A percentile compares a stretch with the other conserved stretches of the same genome.
phyloP scores from a whole-genome alignment of 2,329 filamentous ascomycete species.

The Fusarium sp. region DNA sequence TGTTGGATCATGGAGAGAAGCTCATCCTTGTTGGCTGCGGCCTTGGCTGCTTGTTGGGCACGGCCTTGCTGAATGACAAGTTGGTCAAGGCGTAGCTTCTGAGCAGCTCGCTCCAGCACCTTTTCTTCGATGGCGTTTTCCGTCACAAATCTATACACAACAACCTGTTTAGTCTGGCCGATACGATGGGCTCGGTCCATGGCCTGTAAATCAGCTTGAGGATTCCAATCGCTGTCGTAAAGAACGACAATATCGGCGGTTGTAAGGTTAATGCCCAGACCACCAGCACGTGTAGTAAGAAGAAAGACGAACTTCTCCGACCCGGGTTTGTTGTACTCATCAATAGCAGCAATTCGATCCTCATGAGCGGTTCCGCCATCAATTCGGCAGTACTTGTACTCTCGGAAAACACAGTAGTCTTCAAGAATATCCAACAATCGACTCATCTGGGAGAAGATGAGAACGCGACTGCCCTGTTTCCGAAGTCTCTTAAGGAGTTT shows the following conservation, averaged over 20 bases:
- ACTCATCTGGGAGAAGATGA: constrained; percentile 99
- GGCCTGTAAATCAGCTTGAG: constrained; percentile 96
- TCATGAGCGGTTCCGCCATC: constrained; percentile 97
- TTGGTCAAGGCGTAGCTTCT: constrained; percentile 96
- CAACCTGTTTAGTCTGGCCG: constrained; percentile 97
- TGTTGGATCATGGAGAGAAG: constrained; percentile 98
- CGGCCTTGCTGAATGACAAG: constrained; percentile 98
- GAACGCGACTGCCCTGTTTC: constrained; percentile 89
- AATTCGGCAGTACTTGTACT: constrained; percentile 96
- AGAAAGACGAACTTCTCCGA: constrained; percentile 98
- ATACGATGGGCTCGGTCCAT: constrained; percentile 99
- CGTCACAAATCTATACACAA: constrained; percentile 96
- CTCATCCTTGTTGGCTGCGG: constrained; percentile 95
- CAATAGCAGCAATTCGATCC: constrained; percentile 96
- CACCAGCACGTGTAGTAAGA: constrained; percentile 94
- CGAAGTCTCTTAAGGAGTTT: constrained; percentile 88
- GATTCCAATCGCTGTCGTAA: constrained; percentile 99
- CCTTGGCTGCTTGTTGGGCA: constrained; percentile 89
- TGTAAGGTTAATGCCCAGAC: constrained; percentile 96
- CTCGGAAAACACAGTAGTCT: constrained; percentile 96
- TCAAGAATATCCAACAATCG: constrained; percentile 96
- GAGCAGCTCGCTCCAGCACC: constrained; percentile 93
- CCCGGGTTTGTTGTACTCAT: constrained; percentile 96
- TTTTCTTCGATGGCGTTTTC: constrained; percentile 99
- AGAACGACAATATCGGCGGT: constrained; percentile 95